Evolutionary conservation across 768 basidiomycete genomes (phyloP), one percentile per base, ranked within the genome.

Genomic region (Exidia glandulosa): DNA sequence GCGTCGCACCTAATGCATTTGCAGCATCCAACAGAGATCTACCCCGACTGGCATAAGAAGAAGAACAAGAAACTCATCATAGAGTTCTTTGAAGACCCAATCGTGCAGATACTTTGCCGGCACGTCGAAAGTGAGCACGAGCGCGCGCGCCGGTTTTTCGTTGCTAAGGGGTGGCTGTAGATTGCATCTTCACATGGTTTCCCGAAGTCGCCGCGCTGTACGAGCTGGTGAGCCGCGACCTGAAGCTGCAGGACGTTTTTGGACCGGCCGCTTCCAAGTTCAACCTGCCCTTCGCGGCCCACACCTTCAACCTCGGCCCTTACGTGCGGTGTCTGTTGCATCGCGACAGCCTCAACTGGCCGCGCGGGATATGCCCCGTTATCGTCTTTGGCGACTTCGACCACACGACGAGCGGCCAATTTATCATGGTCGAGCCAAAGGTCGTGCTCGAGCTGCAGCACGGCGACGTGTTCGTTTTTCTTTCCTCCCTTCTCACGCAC

Each of bases 321-420:
- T 56, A 58, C 0, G 65, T 64, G 0, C 48, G 66, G 1, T 68
- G 67, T 0, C 32, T 37, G 0, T 52, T 61, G 0, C 74, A 74
- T 23, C 62, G 62, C 0, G 74, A 77, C 47, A 54, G 27, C 29
- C 57, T 52, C 4, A 77, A 78, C 48, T 58, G 71, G 0, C 63
- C 73, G 0, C 67, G 62, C 33, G 72, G 73, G 0, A 66, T 68
- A 64, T 78, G 74, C 52, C 65, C 65, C 0, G 71, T 76, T 13
- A 66, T 63, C 2, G 65, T 72, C 0, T 55, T 69, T 0, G 74
- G 74, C 0, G 4, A 56, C 2, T 76, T 69, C 58, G 64, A 74
- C 56, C 63, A 57, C 1, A 65, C 2, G 2, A 64, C 56, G 29
- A 70, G 74, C 9, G 73, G 73, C 2, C 73, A 75, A 52, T 50